phyloP scores from a whole-genome alignment of 768 basidiomycete genomes.

The Sarcodon sp. region DNA sequence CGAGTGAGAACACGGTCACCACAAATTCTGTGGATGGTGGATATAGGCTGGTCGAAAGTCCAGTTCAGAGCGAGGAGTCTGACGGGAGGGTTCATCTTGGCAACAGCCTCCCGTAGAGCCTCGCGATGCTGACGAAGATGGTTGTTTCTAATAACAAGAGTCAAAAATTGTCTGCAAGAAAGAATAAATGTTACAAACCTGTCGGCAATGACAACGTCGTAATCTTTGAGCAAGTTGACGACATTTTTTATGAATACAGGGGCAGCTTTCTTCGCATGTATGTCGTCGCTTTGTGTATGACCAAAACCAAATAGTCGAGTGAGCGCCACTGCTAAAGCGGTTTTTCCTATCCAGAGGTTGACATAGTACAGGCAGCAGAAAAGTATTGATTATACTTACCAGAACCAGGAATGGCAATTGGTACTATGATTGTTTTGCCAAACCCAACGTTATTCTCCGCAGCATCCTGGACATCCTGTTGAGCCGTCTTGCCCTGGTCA shows the following conservation, averaged over 20 bases:
- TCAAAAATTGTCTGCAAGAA: background rate
- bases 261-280: slow-evolving; percentile 62
- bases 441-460: slow-evolving; percentile 16
- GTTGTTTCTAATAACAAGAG: slow-evolving; percentile 53
- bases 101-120: slow-evolving; percentile 45
- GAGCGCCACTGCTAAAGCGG: slow-evolving; percentile 70
- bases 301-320: slow-evolving; percentile 71
- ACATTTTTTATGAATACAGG: slow-evolving; percentile 67
- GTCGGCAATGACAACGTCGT: slow-evolving; percentile 86
- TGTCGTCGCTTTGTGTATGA: slow-evolving; percentile 91
- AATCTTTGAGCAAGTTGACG: slow-evolving; percentile 34
- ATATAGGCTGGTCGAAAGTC: slow-evolving; percentile 40
- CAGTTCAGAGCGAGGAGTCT: slow-evolving; percentile 79
- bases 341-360: slow-evolving; percentile 53
- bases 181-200: slow-evolving; percentile 38
- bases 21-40: slow-evolving; percentile 64
- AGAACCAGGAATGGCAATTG: slow-evolving; percentile 86
- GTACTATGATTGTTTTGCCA: slow-evolving; percentile 75
- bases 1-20: slow-evolving; percentile 60
- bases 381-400: slow-evolving; percentile 38
- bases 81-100: slow-evolving; percentile 34
- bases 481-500: slow-evolving; percentile 23
- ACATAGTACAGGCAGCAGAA: background rate
- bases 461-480: slow-evolving; percentile 15
- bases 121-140: slow-evolving; percentile 74